phyloP scores from a whole-genome alignment of 371 early-diverging fungal genomes.

The Lichtheimia ramosa region DNA sequence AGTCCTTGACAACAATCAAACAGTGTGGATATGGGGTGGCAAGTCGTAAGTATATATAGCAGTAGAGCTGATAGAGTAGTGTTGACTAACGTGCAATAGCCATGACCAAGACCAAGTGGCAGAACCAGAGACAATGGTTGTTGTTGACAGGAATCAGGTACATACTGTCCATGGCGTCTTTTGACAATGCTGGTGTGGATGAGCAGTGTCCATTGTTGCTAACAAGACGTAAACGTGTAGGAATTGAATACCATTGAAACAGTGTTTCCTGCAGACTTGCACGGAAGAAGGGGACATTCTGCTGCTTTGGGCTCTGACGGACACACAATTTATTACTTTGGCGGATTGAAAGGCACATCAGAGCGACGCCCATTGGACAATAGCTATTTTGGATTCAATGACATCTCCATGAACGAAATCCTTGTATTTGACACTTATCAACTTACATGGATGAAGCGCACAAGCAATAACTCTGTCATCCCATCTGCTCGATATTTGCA shows the following conservation, averaged over 20 bases:
- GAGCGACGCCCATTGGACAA: not conserved
- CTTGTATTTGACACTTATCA: conserved; percentile 10
- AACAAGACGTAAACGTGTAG: too few relatives aligned
- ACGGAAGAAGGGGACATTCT: conserved; percentile 12
- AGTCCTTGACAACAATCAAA: conserved; percentile 9
- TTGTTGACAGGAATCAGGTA: too few relatives aligned
- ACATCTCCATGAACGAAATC: conserved; percentile 15
- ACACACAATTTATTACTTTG: conserved; percentile 14
- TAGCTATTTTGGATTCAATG: not conserved
- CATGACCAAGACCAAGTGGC: conserved; percentile 2
- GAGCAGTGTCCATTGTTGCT: too few relatives aligned
- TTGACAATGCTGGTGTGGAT: too few relatives aligned
- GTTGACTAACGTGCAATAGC: not conserved
- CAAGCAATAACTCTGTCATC: conserved; percentile 1
- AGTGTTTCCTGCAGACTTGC: not conserved
- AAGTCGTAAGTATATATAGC: conserved; percentile 5
- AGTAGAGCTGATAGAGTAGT: not conserved
- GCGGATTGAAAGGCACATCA: conserved; percentile 13
- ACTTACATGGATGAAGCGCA: conserved; percentile 2
- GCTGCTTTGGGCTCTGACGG: conserved; percentile 14
- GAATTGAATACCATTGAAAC: too few relatives aligned
- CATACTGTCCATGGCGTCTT: too few relatives aligned
- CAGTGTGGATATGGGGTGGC: conserved; percentile 19
- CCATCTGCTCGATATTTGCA: conserved; percentile 18
- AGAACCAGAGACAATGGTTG: conserved; percentile 1